phyloP scores from a whole-genome alignment of 1,284 basidiomycete genomes.

The Apiotrichum montevideense region DNA sequence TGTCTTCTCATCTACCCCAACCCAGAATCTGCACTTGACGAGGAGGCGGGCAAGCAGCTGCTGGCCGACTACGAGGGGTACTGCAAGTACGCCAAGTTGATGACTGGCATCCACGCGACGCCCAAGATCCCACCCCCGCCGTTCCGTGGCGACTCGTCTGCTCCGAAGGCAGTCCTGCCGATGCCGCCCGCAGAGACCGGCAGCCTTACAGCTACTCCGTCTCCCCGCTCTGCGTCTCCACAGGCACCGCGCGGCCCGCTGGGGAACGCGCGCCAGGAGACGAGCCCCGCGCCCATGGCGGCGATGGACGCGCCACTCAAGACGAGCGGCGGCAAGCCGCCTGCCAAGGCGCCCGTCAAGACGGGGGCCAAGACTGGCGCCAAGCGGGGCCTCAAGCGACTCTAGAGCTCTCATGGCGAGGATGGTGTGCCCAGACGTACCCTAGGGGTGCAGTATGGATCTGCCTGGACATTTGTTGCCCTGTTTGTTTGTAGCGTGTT shows the following conservation, averaged over 20 bases:
- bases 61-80: slow-evolving; percentile 84
- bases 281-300: slow-evolving; percentile 19
- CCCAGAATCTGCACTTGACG: slow-evolving; percentile 88
- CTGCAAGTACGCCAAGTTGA: slow-evolving; percentile 50
- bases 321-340: background rate
- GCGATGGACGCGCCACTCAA: slow-evolving; percentile 9
- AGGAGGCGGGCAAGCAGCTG: slow-evolving; percentile 85
- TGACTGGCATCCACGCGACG: slow-evolving; percentile 28
- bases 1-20: slow-evolving; percentile 94
- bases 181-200: slow-evolving; percentile 5
- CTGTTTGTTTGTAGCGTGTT: background rate
- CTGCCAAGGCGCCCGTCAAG: slow-evolving; percentile 14
- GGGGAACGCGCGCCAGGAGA: slow-evolving; percentile 30
- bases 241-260: slow-evolving; percentile 20
- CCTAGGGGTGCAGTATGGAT: background rate
- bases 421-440: background rate
- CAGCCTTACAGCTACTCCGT: background rate
- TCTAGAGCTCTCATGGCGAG: slow-evolving; percentile 15
- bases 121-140: slow-evolving; percentile 17
- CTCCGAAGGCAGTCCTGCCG: slow-evolving; percentile 10
- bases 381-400: slow-evolving; percentile 42
- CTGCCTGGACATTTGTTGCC: background rate
- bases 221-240: slow-evolving; percentile 4
- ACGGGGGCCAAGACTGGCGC: slow-evolving; percentile 18
- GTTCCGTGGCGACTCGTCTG: slow-evolving; percentile 8